Evolutionary conservation across 352 stramenopile species (phyloP), one percentile per base, ranked within the genome.

Genomic region (Globisporangium emineosum): DNA sequence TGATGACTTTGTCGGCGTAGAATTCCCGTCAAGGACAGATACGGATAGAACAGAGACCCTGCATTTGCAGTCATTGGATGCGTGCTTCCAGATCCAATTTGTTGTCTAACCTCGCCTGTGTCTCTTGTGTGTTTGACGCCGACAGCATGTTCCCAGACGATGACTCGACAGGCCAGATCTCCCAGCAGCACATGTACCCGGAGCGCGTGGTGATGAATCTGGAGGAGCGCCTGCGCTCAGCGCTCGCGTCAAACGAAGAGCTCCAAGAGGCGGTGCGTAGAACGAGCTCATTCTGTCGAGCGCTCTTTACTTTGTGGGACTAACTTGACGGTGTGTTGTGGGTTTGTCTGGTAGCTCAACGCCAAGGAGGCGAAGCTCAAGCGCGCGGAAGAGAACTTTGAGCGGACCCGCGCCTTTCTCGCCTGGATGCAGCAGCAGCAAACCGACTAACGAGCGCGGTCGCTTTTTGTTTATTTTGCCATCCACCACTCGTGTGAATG

Each of bases 11-110:
- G 72, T 56, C 70, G 74, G 82, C 67, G 66, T 91, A 94, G 86
- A 90, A 94, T 89, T 89, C 73, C 82, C 66, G 74, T 73, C 70
- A 89, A 94, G 83, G 86, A 94, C 86, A 94, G 86, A 93, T 94
- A 94, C 86, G 83, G 83, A 89, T 90, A 65, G 76, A 70, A 93
- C 82, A 93, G 33, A 53, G 45, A 30, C 35, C 5, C 27, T 56
- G 50, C 50, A 37, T 56, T 23, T 37, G n/a, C 6, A 4, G 51
- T 25, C 21, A 8, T 47, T 33, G 12, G 9, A 12, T 47, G 25
- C 47, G 21, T 35, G 33, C 47, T 12, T 5, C 10, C 21, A 32
- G 25, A 19, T 9, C 15, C 17, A 45, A 45, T 5, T 15, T 19
- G 35, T 4, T 5, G 12, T 13, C 10, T 17, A 45, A 17, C 15